Evolutionary conservation across 306 rosid species (phyloP).

Genomic region (Malus sieversii): DNA sequence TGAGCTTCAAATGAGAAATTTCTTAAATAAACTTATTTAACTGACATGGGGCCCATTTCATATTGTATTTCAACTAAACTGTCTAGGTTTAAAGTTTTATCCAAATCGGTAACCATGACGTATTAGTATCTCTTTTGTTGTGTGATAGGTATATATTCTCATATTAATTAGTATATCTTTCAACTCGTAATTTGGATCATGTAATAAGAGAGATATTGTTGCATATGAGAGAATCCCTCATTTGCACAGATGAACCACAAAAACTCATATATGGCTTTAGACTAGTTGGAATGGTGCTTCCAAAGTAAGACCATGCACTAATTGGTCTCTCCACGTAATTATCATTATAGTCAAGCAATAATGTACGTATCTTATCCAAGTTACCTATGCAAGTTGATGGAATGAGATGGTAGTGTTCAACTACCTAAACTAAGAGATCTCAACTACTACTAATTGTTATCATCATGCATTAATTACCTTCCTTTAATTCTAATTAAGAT

Average conservation of each 20-base stretch:
- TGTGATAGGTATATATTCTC: too few species aligned
- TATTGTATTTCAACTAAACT: background rate
- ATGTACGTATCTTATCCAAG: background rate
- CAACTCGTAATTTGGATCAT: fast-evolving
- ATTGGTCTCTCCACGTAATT: background rate
- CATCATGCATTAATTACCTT: constrained; percentile 9
- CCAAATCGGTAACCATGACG: too few species aligned
- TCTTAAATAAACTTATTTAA: too few species aligned
- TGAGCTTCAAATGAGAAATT: too few species aligned
- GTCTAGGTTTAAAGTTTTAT: too few species aligned
- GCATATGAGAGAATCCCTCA: too few species aligned
- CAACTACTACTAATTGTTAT: constrained; percentile 21
- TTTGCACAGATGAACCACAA: background rate
- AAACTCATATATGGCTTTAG: background rate
- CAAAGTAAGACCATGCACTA: background rate
- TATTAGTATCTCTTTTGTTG: too few species aligned
- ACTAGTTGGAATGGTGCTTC: background rate
- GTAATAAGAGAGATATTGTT: too few species aligned
- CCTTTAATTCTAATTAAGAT: constrained; percentile 26
- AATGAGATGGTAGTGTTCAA: constrained; percentile 3
- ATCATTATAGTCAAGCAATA: background rate
- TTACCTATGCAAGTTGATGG: background rate
- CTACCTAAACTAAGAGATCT: constrained; percentile 16
- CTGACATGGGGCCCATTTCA: background rate
- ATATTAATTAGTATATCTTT: too few species aligned